Evolutionary conservation across 2,329 filamentous ascomycete genomes (phyloP).

Genomic region (Beauveria sp.): DNA sequence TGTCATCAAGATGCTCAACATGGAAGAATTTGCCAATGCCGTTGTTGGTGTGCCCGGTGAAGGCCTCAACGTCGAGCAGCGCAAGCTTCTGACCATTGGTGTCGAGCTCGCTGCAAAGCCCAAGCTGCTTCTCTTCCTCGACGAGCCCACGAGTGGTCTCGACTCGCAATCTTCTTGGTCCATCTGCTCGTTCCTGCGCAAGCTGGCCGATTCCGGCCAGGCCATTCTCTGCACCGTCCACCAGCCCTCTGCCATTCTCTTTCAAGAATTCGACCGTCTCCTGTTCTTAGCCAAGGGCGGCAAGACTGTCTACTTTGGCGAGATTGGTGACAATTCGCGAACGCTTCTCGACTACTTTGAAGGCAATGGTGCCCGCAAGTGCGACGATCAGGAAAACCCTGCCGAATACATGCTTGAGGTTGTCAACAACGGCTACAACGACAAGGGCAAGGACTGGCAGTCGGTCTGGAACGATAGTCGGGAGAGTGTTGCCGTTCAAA

Average conservation of each 20-base stretch:
- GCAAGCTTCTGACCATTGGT: conserved; percentile 56
- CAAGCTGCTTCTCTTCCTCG: conserved; percentile 52
- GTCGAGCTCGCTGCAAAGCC: conserved; percentile 50
- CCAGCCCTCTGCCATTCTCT: conserved; percentile 45
- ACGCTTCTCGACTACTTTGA: conserved; percentile 58
- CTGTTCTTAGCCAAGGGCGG: conserved; percentile 58
- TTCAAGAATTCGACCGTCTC: conserved; percentile 51
- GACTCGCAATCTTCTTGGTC: conserved; percentile 58
- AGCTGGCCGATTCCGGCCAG: conserved; percentile 48
- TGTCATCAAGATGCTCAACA: conserved; percentile 58
- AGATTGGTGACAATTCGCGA: conserved; percentile 52
- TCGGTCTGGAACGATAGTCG: conserved; percentile 51
- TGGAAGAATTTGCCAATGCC: conserved; percentile 59
- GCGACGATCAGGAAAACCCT: conserved; percentile 57
- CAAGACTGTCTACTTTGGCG: conserved; percentile 61
- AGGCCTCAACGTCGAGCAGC: conserved; percentile 54
- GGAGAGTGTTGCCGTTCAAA: conserved; percentile 42
- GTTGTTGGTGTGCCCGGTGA: conserved; percentile 56
- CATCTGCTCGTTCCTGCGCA: conserved; percentile 54
- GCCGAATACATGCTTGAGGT: conserved; percentile 67
- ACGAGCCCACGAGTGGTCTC: conserved; percentile 54
- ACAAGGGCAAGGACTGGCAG: conserved; percentile 53
- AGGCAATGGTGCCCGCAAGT: conserved; percentile 51
- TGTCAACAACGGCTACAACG: conserved; percentile 33
- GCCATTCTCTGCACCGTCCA: conserved; percentile 49